Base-by-base conservation (phyloP, 2,329 filamentous ascomycete species). In the Hypoxylon sp. region DNA sequence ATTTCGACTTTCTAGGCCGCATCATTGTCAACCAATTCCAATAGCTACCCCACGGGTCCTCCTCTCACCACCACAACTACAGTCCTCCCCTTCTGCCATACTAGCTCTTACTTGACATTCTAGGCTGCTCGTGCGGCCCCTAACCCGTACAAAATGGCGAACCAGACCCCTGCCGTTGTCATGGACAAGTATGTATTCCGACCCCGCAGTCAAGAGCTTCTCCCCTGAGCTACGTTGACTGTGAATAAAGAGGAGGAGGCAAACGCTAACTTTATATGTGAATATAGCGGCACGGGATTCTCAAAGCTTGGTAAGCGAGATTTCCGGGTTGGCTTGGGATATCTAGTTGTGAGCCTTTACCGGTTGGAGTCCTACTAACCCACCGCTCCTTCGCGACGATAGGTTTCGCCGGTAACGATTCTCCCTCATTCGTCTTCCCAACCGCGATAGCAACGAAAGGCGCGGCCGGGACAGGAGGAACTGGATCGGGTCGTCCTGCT, bases 151-250 rank as follows among this genome's bases (percentile, higher is more conserved):
- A 86, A 80, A 77, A 99, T 99, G 96, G 95, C 96, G 80, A 92
- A 92, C 85, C 95, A 98, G 90, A 98, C 96, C 81, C 96, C 96
- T 78, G 96, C 96, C 93, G 96, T 99, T 98, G 96, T 99, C 94
- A 99, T 99, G 95, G 96, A 99, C 96, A 99, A 99, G 96, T 98
- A 91, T 84, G 94, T 88, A 78, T 77, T 75, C 79, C 65, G 44
- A 63, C 70, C 69, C 66, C 69, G 71, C 71, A 69, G 60, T 65
- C 62, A 55, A 48, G 24, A 58, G 67, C 67, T 53, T 6, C 46
- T 72, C 64, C 22, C 9, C 48, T 42, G 48, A 58, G 48, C 57
- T 53, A 24, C 10, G 17, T 47, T 33, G 24, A 29, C 8, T 58
- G 50, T 8, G 26, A 46, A 46, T 29, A 22, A 22, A 22, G 59